Evolutionary conservation across 2,329 filamentous ascomycete species (phyloP), one percentile per base, ranked within the genome.

Genomic region (Trichoderma simmonsii): DNA sequence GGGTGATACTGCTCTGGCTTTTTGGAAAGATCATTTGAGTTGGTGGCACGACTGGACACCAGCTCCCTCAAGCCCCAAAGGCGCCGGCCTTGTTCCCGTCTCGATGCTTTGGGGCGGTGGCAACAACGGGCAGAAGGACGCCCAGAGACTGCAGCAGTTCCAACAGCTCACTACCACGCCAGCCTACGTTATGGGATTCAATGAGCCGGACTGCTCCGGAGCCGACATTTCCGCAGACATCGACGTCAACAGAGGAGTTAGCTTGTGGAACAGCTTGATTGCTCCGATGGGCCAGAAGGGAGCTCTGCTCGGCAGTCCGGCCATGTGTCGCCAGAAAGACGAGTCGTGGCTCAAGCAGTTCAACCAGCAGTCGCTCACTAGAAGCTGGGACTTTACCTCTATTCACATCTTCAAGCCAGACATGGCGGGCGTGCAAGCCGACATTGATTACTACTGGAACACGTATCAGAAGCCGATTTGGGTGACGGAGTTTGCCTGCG

Each of bases 271-370:
- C 81, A 34, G 85, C 82, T 30, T 89, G 90, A 79, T 93, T 91
- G 76, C 89, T 92, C 4, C 93, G 90, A 30, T 93, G 85, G 34
- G 93, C 84, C 28, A 93, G 80, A 34, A 90, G 86, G 9, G 87
- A 83, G 9, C 85, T 85, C 30, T 86, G 79, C 65, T 91, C 87
- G 0, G 83, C 76, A 26, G 86, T 81, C 24, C 85, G 18, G 92
- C 87, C 51, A 93, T 79, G 74, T 90, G 88, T 21, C 93, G 91
- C 74, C 91, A 75, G 64, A 72, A 73, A 62, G 73, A 75, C 36
- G 74, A 75, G 61, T 63, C 39, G 48, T 75, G 74, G 74, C 74
- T 75, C 18, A 71, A 65, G 43, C 43, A 74, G 32, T 75, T 75
- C 21, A 73, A 59, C 34, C 43, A 60, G 21, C 28, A 71, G 12